These are phyloP conservation scores for Huntiella abstrusa DNA, from an alignment of 2,329 filamentous ascomycete genomes.

Conservation along the genomic window DNA sequence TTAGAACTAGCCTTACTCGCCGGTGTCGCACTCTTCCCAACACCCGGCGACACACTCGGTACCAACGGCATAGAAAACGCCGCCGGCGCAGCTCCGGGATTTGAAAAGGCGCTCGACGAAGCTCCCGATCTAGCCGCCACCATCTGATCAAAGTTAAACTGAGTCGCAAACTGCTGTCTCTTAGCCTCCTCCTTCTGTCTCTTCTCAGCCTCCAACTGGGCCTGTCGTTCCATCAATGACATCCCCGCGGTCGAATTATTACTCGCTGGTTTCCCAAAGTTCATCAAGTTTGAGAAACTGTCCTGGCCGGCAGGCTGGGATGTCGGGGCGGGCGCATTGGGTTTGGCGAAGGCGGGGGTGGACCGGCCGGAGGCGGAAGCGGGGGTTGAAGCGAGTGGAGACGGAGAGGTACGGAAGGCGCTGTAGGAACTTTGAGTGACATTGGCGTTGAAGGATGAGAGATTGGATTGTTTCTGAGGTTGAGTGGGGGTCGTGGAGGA, in stretches of 20 bases:
- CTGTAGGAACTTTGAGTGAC: conserved; percentile 28
- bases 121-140: conserved; percentile 47
- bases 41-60: conserved; percentile 5
- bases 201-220: conserved; percentile 45
- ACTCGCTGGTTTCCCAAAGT: conserved; percentile 28
- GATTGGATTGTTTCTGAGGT: conserved; percentile 21
- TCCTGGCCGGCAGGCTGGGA: conserved; percentile 26
- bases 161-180: conserved; percentile 49
- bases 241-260: conserved; percentile 49
- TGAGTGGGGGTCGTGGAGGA: conserved; percentile 22
- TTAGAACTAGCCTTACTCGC: conserved; percentile 6
- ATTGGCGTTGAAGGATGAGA: conserved; percentile 21
- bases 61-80: conserved; percentile 13
- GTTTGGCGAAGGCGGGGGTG: conserved; percentile 26
- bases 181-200: conserved; percentile 56
- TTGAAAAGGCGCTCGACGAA: conserved; percentile 11
- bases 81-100: conserved; percentile 12
- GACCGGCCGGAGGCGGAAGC: conserved; percentile 28
- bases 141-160: conserved; percentile 60
- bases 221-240: conserved; percentile 59
- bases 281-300: conserved; percentile 62
- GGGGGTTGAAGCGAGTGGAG: conserved; percentile 22
- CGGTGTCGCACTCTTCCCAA: not conserved
- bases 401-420: conserved; percentile 35
- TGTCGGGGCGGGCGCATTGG: not conserved